phyloP scores from a whole-genome alignment of 2,329 filamentous ascomycete genomes.

The Chrysosphaeria jannelii region DNA sequence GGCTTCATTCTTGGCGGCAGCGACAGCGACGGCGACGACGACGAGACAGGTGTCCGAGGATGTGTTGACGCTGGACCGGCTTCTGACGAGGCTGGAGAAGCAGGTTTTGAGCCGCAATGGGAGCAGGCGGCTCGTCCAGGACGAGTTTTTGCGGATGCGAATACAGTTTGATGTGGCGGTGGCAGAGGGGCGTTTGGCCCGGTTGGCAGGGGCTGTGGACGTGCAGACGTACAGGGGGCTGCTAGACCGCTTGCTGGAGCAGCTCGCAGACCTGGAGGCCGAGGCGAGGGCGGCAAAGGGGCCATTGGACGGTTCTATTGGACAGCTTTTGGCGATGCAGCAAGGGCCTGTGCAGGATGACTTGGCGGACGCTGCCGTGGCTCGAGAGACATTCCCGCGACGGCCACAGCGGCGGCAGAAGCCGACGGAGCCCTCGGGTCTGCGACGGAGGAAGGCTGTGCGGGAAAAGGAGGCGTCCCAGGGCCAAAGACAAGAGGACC shows the following conservation, averaged over 20 bases:
- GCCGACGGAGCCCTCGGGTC: constrained; percentile 2
- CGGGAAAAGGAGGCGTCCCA: constrained; percentile 2
- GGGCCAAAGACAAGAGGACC: constrained; percentile 3
- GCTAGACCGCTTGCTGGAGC: constrained; percentile 32
- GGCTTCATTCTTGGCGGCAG: too few species aligned
- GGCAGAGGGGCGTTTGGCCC: too few species aligned
- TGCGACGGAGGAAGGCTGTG: not conserved
- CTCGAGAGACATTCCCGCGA: too few species aligned
- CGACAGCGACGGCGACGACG: too few species aligned
- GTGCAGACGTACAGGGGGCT: constrained; percentile 30
- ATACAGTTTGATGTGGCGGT: constrained; percentile 36
- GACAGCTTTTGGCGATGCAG: too few species aligned
- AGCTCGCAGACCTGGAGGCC: constrained; percentile 36
- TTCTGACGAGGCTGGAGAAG: constrained; percentile 36
- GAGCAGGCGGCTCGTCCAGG: constrained; percentile 22
- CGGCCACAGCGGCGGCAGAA: too few species aligned
- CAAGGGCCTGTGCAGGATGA: too few species aligned
- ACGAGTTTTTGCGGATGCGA: constrained; percentile 34
- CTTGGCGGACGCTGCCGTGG: too few species aligned
- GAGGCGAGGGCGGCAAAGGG: constrained; percentile 14
- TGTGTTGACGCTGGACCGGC: constrained; percentile 30
- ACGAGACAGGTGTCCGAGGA: too few species aligned
- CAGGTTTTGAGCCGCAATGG: constrained; percentile 30
- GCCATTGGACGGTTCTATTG: too few species aligned
- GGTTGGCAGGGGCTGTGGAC: constrained; percentile 33